Evolutionary conservation across 345 rosid species (phyloP).

Genomic region (Gynandropsis gynandra): DNA sequence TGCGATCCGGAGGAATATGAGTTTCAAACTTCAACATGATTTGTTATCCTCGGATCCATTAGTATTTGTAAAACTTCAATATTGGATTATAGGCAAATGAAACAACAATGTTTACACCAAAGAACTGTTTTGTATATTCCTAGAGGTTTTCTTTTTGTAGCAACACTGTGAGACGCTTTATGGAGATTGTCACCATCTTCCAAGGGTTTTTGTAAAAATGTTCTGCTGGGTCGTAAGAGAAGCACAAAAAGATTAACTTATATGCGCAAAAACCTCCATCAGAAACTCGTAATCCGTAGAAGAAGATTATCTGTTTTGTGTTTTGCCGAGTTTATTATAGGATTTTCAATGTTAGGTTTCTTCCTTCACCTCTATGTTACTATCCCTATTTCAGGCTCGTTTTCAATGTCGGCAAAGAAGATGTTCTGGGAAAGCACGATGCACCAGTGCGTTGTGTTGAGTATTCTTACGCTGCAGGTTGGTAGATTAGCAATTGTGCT

Average conservation of each 20-base stretch:
- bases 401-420: constrained; percentile 74
- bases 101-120: not conserved
- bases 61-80: not conserved
- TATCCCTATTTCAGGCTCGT: constrained; percentile 58
- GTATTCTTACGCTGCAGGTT: constrained; percentile 93
- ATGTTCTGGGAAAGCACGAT: constrained; percentile 79
- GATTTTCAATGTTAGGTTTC: not conserved
- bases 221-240: no score
- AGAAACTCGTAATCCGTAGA: not conserved
- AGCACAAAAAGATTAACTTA: not conserved
- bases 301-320: not conserved
- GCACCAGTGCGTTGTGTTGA: constrained; percentile 87
- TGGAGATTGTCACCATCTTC: no score
- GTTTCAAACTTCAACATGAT: no score
- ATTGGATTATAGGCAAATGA: not conserved
- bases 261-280: not conserved
- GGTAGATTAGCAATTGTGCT: constrained; percentile 14
- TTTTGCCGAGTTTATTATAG: not conserved
- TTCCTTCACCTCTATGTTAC: not conserved
- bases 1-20: no score
- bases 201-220: not conserved
- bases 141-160: no score
- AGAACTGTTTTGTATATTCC: no score
- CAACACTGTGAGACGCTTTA: no score
- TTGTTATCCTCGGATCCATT: no score